phyloP scores from a whole-genome alignment of 2,329 filamentous ascomycete species.

The Fusarium sp. region DNA sequence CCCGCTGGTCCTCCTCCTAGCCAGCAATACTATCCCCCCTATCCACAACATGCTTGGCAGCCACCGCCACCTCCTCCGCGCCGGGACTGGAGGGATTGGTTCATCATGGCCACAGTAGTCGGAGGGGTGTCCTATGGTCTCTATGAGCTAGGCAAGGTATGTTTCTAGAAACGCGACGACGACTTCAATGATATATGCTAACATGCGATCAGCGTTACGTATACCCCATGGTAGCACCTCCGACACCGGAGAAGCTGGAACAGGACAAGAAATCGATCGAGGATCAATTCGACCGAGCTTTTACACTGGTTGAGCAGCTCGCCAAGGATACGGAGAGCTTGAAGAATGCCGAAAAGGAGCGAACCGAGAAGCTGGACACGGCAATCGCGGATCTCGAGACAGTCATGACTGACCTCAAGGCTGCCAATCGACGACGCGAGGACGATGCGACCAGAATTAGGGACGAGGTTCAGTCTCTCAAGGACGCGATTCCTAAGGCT shows the following conservation, averaged over 20 bases:
- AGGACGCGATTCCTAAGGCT: conserved; percentile 88
- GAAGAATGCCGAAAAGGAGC: conserved; percentile 85
- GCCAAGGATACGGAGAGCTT: conserved; percentile 89
- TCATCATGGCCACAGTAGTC: conserved; percentile 98
- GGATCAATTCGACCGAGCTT: conserved; percentile 92
- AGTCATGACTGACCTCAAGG: conserved; percentile 84
- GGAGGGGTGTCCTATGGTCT: conserved; percentile 90
- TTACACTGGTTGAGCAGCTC: conserved; percentile 90
- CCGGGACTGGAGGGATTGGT: conserved; percentile 98
- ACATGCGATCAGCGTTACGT: conserved; percentile 78
- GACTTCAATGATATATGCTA: not conserved
- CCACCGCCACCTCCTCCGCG: conserved; percentile 72
- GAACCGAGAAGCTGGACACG: conserved; percentile 84
- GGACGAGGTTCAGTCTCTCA: conserved; percentile 85
- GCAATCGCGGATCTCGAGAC: conserved; percentile 86
- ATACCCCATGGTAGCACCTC: conserved; percentile 88
- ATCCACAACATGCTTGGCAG: conserved; percentile 69
- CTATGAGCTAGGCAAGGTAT: conserved; percentile 87
- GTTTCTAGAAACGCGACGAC: conserved; percentile 14
- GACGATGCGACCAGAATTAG: conserved; percentile 88
- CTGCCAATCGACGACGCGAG: conserved; percentile 82
- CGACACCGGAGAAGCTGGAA: conserved; percentile 92
- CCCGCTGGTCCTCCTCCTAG: conserved; percentile 58
- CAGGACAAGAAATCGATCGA: conserved; percentile 95
- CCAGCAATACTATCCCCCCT: conserved; percentile 62